Conservation (phyloP, 2,329 filamentous ascomycete genomes). For the Drechmeria coniospora region DNA sequence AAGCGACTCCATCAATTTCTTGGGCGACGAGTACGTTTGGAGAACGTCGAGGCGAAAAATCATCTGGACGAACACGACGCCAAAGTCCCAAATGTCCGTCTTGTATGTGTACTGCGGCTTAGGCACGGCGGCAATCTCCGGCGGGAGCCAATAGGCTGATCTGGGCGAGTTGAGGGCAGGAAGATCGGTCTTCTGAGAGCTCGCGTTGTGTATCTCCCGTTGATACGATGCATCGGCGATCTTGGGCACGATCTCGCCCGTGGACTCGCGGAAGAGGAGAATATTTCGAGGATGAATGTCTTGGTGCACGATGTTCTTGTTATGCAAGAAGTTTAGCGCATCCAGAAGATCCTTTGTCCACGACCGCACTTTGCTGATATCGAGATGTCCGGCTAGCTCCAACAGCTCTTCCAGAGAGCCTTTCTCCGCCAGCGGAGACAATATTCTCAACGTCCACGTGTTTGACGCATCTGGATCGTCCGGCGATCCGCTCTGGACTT, state of each 20-base stretch:
- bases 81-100: constrained; percentile 90
- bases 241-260: constrained; percentile 56
- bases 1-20: constrained; percentile 53
- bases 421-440: constrained; percentile 65
- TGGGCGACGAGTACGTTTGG: constrained; percentile 65
- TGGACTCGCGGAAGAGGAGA: constrained; percentile 54
- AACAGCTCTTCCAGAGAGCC: constrained; percentile 72
- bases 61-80: constrained; percentile 86
- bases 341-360: constrained; percentile 91
- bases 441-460: constrained; percentile 57
- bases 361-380: constrained; percentile 60
- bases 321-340: constrained; percentile 74
- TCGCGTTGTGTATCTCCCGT: constrained; percentile 47
- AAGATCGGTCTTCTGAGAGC: constrained; percentile 33
- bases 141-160: constrained; percentile 70
- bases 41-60: constrained; percentile 69
- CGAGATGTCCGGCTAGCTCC: constrained; percentile 59
- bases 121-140: constrained; percentile 52
- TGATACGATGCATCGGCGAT: constrained; percentile 62
- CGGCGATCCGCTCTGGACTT: constrained; percentile 44
- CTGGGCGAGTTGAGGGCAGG: constrained; percentile 45
- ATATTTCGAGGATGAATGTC: constrained; percentile 70
- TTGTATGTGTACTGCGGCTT: constrained; percentile 55
- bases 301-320: constrained; percentile 69
- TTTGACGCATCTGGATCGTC: constrained; percentile 20